Conservation (phyloP, 805 yeast genomes). For the Starmerella asiatica region DNA sequence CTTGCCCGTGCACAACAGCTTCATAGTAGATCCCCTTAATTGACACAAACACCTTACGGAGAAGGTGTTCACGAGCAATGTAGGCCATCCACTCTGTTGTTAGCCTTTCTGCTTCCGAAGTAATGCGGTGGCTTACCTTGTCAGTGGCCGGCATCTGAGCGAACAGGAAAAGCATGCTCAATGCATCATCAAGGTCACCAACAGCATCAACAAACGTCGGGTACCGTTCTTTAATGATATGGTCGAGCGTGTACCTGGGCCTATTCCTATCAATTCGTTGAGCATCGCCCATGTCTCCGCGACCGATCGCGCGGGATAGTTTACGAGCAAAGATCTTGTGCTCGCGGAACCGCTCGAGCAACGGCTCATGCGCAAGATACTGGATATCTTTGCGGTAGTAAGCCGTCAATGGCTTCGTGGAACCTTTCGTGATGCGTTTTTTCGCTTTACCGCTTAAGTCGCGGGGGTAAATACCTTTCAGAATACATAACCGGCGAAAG, state of each 20-base stretch:
- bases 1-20: constrained; percentile 82
- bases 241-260: constrained; percentile 77
- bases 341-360: constrained; percentile 77
- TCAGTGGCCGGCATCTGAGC: constrained; percentile 92
- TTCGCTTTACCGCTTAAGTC: constrained; percentile 71
- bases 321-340: constrained; percentile 91
- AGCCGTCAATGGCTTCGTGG: constrained; percentile 92
- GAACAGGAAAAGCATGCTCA: constrained; percentile 86
- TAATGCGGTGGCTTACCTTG: constrained; percentile 61
- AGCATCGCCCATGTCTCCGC: constrained; percentile 84
- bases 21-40: constrained; percentile 95
- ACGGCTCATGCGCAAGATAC: constrained; percentile 89
- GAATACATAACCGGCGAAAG: constrained; percentile 84
- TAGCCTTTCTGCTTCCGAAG: constrained; percentile 73
- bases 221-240: constrained; percentile 85
- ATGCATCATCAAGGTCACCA: constrained; percentile 87
- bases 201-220: constrained; percentile 87
- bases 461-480: constrained; percentile 95
- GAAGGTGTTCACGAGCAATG: constrained; percentile 67
- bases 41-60: constrained; percentile 84
- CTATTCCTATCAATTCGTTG: constrained; percentile 67
- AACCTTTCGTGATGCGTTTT: constrained; percentile 93
- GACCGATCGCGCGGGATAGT: constrained; percentile 75
- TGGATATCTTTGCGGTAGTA: constrained; percentile 90
- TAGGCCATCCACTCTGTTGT: constrained; percentile 94